Evolutionary conservation across 495 filamentous ascomycete species (phyloP), one percentile per base, ranked within the genome.

Genomic region (Neurospora sp.): DNA sequence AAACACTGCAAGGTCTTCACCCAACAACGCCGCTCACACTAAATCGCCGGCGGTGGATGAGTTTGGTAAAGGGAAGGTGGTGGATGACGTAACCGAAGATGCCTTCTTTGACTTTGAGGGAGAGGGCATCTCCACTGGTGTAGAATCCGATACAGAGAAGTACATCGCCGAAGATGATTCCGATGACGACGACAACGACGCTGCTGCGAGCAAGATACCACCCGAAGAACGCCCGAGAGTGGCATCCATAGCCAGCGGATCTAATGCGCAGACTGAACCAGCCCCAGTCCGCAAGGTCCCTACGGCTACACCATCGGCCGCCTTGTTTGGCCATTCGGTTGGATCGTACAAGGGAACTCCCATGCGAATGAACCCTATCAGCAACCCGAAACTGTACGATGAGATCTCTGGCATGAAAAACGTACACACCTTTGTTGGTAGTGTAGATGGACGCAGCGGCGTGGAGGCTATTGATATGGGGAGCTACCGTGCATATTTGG

Each of bases 281-380:
- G 44, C 31, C 1, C 38, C 27, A n/a, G 44, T 22, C 22, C 69
- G 38, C 16, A 39, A 71, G 40, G 45, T 75, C 10, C 77, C 77
- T 10, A 70, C 74, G 27, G 61, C 74, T 6, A 77, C 78, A 2
- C 77, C 78, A 9, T 77, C 79, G 22, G 68, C 78, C 1, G 79
- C 53, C 14, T 68, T 81, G 31, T 80, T 80, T 38, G 37, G 72
- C 18, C 74, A 77, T n/a, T 79, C 76, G 20, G 69, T 81, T 4
- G 85, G 85, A 18, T 86, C 85, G 22, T 86, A 84, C 72, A 82
- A 80, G 38, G 85, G 85, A 20, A 77, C 76, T 27, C 61, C 82
- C 6, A 41, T 81, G 42, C 70, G 40, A 22, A 73, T 79, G 18
- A 73, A 68, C 27, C 78, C 84, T 1, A 80, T 85, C 69, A 83